A percentile compares a stretch with the other conserved stretches of the same genome.
Conservation (phyloP, 805 yeast species). For the Lipomyces kockii region DNA sequence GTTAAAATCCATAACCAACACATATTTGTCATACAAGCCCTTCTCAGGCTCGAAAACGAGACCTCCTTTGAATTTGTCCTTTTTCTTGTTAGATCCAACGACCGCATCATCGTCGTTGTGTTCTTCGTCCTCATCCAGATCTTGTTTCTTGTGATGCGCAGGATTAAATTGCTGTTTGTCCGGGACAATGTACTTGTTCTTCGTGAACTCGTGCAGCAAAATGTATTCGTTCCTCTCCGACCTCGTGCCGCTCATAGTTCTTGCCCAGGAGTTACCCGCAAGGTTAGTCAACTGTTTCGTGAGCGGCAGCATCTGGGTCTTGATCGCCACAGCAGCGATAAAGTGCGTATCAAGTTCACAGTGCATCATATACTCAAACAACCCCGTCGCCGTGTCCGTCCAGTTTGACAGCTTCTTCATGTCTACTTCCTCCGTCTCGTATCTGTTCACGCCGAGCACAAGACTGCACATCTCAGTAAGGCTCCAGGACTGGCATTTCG, state of each 20-base stretch:
- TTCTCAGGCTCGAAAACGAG: constrained; percentile 95
- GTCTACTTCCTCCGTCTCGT: constrained; percentile 71
- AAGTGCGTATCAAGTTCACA: constrained; percentile 68
- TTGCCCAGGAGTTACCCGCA: constrained; percentile 98
- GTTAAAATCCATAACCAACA: constrained; percentile 97
- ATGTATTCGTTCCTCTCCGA: constrained; percentile 95
- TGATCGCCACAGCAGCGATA: constrained; percentile 77
- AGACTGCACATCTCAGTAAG: constrained; percentile 86
- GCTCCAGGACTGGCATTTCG: constrained; percentile 94
- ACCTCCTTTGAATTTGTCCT: constrained; percentile 88
- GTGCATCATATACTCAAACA: constrained; percentile 73
- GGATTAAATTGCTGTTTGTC: constrained; percentile 61
- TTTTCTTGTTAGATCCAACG: constrained; percentile 53
- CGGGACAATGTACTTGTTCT: constrained; percentile 81
- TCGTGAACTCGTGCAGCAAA: constrained; percentile 86
- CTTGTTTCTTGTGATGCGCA: constrained; percentile 40
- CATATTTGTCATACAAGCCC: constrained; percentile 86
- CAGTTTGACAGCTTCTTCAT: constrained; percentile 57
- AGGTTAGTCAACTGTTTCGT: constrained; percentile 89
- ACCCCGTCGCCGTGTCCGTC: constrained; percentile 65
- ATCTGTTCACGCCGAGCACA: constrained; percentile 67
- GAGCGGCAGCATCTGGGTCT: constrained; percentile 81
- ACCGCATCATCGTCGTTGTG: constrained; percentile 45
- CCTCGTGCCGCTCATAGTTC: constrained; percentile 90
- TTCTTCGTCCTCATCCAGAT: constrained; percentile 39